Conservation (phyloP, 495 filamentous ascomycete genomes). For the Daldinia vernicosa region DNA sequence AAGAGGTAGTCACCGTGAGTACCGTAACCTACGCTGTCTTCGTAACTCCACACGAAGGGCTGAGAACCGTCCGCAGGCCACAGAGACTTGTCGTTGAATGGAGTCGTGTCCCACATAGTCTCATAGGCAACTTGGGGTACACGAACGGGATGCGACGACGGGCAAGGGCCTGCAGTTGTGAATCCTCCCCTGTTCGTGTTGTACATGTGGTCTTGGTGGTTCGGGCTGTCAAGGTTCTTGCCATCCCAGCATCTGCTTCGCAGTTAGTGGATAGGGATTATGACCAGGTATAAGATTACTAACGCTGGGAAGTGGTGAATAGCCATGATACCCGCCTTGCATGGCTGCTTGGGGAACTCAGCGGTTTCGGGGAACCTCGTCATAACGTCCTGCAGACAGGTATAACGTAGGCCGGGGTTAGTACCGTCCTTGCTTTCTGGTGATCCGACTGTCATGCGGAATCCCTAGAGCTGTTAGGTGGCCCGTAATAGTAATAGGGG, state of each 20-base stretch:
- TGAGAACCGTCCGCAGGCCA: constrained; percentile 52
- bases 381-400: constrained; percentile 49
- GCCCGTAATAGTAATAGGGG: not conserved
- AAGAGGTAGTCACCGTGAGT: constrained; percentile 57
- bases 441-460: constrained; percentile 53
- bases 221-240: constrained; percentile 56
- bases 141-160: constrained; percentile 50
- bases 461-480: constrained; percentile 45
- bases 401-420: constrained; percentile 46
- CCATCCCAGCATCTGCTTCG: constrained; percentile 55
- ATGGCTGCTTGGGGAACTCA: constrained; percentile 42
- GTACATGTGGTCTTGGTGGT: constrained; percentile 57
- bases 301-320: constrained; percentile 52
- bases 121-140: constrained; percentile 53
- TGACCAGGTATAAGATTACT: constrained; percentile 25
- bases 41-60: constrained; percentile 46
- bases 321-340: constrained; percentile 49
- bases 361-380: constrained; percentile 47
- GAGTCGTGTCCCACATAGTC: constrained; percentile 54
- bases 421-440: constrained; percentile 43
- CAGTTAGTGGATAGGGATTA: constrained; percentile 13
- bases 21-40: constrained; percentile 49
- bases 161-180: constrained; percentile 46
- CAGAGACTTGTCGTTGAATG: constrained; percentile 49
- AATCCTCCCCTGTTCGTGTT: constrained; percentile 46